Evolutionary conservation across 1,284 basidiomycete species (phyloP), one percentile per base, ranked within the genome.

Genomic region (Ceratobasidium sp.): DNA sequence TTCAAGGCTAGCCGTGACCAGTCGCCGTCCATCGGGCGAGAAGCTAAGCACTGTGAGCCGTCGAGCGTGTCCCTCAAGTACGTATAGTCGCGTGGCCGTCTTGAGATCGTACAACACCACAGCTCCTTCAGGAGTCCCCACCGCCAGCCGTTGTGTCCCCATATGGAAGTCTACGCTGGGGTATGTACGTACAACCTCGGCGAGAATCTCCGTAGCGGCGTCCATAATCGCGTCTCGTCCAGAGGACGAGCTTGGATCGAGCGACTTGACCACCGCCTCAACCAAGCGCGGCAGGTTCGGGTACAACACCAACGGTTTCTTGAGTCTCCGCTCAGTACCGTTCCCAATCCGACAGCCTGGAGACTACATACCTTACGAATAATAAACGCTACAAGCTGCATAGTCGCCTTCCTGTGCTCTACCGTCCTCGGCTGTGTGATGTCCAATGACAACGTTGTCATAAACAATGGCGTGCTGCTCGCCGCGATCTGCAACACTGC

Each of bases 71-170:
- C 94, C 93, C 79, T 99, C 97, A 8, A 99, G 89, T 0, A 99
- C 94, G 81, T 98, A 99, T 7, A 99, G 85, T 14, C 97, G 89
- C 1, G 95, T 98, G 0, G 96, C 96, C 0, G 96, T 96, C 83
- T 98, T 98, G 66, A 99, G 87, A 80, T 99, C 98, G 82, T 98
- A 99, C 90, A 99, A 95, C 78, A 99, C 90, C 59, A 96, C 90
- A 0, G 94, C 93, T 0, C 96, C 96, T 82, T 99, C 98, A 77
- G 90, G 91, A 0, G 97, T 98, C 0, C 98, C 98, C 0, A 99
- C 96, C 0, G 93, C 95, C 0, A 99, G 88, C 9, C 94, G 90
- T 81, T 99, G 97, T 1, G 90, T 91, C 1, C 86, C 84, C 81
- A 90, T 90, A 80, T 98, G 93, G 81, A 99, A 98, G 82, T 95